Percentiles rank a stretch among this genome's conserved stretches.
phyloP scores from a whole-genome alignment of 2,329 filamentous ascomycete species.

The Tolypocladium ophioglossoides region DNA sequence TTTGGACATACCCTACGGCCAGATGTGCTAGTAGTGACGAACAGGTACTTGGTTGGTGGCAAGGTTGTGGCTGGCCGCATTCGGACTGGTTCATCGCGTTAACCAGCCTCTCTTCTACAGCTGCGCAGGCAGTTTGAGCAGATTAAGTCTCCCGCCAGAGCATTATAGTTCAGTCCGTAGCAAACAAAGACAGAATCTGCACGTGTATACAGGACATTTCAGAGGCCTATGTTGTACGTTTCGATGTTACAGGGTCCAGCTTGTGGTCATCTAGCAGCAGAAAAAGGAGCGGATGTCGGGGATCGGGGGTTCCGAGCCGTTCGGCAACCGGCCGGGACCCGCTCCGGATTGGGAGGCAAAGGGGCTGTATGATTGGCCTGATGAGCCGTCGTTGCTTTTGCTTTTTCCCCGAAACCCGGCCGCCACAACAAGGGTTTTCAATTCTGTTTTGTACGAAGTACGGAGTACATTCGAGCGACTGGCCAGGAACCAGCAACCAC shows the following conservation, averaged over 20 bases:
- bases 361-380: not conserved
- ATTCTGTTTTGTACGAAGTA: not conserved
- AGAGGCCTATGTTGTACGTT: not conserved
- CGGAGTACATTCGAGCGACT: not conserved
- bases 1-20: not conserved
- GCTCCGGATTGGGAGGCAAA: constrained; percentile 1
- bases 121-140: not conserved
- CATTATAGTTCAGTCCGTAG: not conserved
- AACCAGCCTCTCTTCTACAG: not conserved
- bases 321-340: constrained; percentile 10
- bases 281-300: constrained; percentile 11
- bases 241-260: not conserved
- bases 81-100: not conserved
- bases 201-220: no score
- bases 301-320: constrained; percentile 11
- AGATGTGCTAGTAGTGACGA: not conserved
- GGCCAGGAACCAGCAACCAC: not conserved
- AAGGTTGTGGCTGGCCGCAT: not conserved
- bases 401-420: not conserved
- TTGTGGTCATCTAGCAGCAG: not conserved
- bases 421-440: not conserved
- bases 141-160: not conserved
- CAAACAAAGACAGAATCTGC: not conserved
- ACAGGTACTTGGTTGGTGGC: not conserved
- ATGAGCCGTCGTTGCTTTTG: not conserved